Conservation (phyloP, 2,329 filamentous ascomycete species). For the Tothia fuscella region DNA sequence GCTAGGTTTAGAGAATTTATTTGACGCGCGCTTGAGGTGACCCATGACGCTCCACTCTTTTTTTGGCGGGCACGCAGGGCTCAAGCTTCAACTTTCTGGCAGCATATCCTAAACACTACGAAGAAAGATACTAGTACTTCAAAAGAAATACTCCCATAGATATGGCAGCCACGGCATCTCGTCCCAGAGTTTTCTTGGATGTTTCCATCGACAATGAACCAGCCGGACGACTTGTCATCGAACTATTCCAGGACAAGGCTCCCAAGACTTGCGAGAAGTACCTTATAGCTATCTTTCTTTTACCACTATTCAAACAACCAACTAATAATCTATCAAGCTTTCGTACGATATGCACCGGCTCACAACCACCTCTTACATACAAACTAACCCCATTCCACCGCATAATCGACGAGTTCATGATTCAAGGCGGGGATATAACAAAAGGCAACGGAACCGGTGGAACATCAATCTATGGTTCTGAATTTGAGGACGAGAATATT, state of each 20-base stretch:
- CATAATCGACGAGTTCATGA: conserved; percentile 33
- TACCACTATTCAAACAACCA: background rate
- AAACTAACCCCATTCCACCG: conserved; percentile 27
- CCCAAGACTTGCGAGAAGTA: conserved; percentile 36
- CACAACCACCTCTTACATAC: conserved; percentile 26
- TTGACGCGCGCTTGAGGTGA: too few relatives aligned
- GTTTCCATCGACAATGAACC: conserved; percentile 28
- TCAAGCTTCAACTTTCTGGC: background rate
- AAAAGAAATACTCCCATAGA: background rate
- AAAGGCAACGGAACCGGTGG: conserved; percentile 30
- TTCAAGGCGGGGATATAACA: conserved; percentile 32
- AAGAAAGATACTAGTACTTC: background rate
- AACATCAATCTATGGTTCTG: conserved; percentile 27
- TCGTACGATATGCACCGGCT: conserved; percentile 30
- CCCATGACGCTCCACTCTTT: too few relatives aligned
- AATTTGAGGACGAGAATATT: conserved; percentile 31
- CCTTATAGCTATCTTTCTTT: conserved; percentile 8
- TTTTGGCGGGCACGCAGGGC: too few relatives aligned
- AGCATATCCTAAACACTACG: background rate
- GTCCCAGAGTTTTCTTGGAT: conserved; percentile 32
- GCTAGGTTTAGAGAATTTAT: too few relatives aligned
- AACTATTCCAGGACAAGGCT: conserved; percentile 34
- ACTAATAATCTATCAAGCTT: conserved; percentile 22
- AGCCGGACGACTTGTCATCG: conserved; percentile 31
- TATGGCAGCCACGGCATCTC: conserved; percentile 8